phyloP scores from a whole-genome alignment of 306 rosid genomes.

The Lagenaria siceraria region DNA sequence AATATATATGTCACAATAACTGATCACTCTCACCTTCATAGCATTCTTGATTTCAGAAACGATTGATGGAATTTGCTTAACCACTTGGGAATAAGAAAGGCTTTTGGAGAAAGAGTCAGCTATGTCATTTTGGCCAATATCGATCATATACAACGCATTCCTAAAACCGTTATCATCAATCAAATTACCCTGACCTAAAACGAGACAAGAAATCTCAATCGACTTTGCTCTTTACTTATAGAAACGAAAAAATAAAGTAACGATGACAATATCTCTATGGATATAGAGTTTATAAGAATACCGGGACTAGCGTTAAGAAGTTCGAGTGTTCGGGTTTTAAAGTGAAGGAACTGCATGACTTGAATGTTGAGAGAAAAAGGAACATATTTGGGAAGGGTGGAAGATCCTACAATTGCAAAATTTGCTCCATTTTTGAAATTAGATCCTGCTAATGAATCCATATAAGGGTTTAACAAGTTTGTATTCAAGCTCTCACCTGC shows the following conservation, averaged over 20 bases:
- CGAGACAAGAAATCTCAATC: not conserved
- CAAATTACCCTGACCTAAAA: constrained; percentile 34
- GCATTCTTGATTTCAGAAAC: constrained; percentile 51
- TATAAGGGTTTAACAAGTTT: constrained; percentile 48
- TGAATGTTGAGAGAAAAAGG: constrained; percentile 83
- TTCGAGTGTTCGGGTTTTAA: constrained; percentile 57
- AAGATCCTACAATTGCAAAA: constrained; percentile 84
- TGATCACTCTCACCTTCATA: constrained; percentile 30
- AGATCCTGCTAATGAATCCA: constrained; percentile 56
- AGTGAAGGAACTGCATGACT: constrained; percentile 73
- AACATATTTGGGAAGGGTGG: constrained; percentile 63
- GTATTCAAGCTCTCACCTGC: constrained; percentile 83
- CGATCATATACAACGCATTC: constrained; percentile 77
- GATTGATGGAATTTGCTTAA: constrained; percentile 46
- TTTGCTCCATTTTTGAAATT: constrained; percentile 77
- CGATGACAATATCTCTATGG: not conserved
- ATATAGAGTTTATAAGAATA: constrained; percentile 4
- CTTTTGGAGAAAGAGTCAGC: constrained; percentile 61
- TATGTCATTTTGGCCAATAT: constrained; percentile 87
- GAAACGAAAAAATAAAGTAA: not conserved
- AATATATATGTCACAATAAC: not conserved
- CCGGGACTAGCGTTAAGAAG: constrained; percentile 34
- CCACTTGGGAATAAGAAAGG: constrained; percentile 38
- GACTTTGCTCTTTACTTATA: not conserved
- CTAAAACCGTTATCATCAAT: constrained; percentile 44